Evolutionary conservation across 108 stramenopile species (phyloP).

Genomic region (Cyclotella baltica): DNA sequence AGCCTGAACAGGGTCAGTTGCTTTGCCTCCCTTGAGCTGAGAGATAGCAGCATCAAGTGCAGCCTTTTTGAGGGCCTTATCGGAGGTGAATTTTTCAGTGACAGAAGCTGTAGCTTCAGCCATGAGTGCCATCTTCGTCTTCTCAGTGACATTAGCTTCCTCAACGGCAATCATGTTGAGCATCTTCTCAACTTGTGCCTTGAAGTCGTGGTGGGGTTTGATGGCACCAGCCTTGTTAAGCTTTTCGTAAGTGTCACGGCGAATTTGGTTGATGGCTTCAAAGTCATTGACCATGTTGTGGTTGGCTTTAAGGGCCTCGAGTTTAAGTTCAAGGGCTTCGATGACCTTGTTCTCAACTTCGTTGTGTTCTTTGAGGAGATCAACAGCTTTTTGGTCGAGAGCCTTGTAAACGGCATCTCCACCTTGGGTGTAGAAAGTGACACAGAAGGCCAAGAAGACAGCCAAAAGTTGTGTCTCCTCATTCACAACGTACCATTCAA

Average conservation of each 20-base stretch:
- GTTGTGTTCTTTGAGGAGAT: conserved; percentile 79
- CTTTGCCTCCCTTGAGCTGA: conserved; percentile 67
- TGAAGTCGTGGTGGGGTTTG: conserved; percentile 88
- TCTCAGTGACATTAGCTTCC: conserved; percentile 74
- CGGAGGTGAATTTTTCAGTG: conserved; percentile 64
- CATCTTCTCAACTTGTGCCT: conserved; percentile 82
- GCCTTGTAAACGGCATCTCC: conserved; percentile 83
- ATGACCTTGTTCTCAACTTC: conserved; percentile 85
- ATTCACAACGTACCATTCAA: conserved; percentile 84
- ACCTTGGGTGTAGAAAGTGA: conserved; percentile 86
- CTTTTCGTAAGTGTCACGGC: conserved; percentile 75
- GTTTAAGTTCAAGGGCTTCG: conserved; percentile 70
- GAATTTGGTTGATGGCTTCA: conserved; percentile 67
- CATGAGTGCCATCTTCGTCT: conserved; percentile 86
- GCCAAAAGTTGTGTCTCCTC: conserved; percentile 90
- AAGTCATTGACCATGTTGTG: conserved; percentile 77
- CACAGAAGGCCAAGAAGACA: conserved; percentile 84
- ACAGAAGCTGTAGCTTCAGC: conserved; percentile 81
- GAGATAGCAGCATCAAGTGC: conserved; percentile 74
- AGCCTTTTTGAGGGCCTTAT: conserved; percentile 78
- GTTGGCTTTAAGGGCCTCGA: conserved; percentile 79
- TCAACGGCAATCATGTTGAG: conserved; percentile 77
- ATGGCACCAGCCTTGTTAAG: conserved; percentile 85
- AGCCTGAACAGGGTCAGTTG: conserved; percentile 77
- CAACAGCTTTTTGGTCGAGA: conserved; percentile 75